These are phyloP conservation scores for Lodderomyces jiufengensis DNA, from an alignment of 1,139 yeast species.

Conservation along the genomic window DNA sequence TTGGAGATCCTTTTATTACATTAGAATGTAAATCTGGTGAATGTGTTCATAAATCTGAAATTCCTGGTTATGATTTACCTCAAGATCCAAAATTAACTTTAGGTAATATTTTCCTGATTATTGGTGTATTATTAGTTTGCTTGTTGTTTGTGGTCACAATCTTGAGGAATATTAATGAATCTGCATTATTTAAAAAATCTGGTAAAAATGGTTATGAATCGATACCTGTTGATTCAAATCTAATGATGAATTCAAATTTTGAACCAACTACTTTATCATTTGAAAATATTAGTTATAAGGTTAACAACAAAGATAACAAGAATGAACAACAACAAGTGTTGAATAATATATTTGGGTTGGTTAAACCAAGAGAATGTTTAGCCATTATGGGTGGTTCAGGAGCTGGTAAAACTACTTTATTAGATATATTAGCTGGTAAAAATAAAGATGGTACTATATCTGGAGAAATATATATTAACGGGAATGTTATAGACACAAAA, in stretches of 20 bases:
- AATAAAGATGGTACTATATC: conserved; percentile 67
- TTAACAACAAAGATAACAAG: conserved; percentile 26
- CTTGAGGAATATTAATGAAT: conserved; percentile 52
- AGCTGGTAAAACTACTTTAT: conserved; percentile 91
- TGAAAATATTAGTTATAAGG: conserved; percentile 63
- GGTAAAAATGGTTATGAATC: conserved; percentile 19
- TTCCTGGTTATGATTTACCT: conserved; percentile 84
- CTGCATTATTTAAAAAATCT: conserved; percentile 54
- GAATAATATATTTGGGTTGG: conserved; percentile 65
- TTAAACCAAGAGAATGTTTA: conserved; percentile 80
- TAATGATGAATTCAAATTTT: conserved; percentile 47
- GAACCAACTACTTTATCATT: conserved; percentile 79
- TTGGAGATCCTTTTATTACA: conserved; percentile 89
- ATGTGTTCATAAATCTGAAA: conserved; percentile 85
- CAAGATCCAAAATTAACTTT: conserved; percentile 49
- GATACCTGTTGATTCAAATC: conserved; percentile 31
- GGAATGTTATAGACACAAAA: conserved; percentile 39
- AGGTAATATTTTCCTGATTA: conserved; percentile 48
- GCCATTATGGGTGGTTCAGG: conserved; percentile 99
- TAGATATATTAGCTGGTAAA: conserved; percentile 88
- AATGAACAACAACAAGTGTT: conserved; percentile 45
- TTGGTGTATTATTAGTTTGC: conserved; percentile 46
- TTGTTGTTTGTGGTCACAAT: conserved; percentile 37
- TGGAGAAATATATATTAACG: conserved; percentile 75
- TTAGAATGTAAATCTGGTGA: conserved; percentile 81